Base-by-base conservation (phyloP, 208 protist species). In the Trypanosoma theileri region DNA sequence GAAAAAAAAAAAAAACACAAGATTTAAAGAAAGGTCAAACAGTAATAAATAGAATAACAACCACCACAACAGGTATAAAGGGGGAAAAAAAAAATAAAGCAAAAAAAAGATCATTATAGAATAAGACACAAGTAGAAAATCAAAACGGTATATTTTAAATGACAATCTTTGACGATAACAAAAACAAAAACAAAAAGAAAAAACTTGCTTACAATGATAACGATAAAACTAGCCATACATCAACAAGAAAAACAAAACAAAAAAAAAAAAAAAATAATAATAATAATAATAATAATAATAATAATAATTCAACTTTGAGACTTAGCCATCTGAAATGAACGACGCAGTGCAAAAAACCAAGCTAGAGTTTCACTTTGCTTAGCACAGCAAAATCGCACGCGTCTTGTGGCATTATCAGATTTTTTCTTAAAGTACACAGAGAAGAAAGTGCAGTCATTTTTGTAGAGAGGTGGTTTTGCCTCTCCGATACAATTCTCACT, bases 321-420 rank as follows among this genome's bases (percentile, higher is more conserved):
- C 11, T 28, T 51, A 57, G 24, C 31, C 28, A 26, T n/a, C 21
- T 64, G 44, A 11, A 31, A 41, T 1, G 56, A 56, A 46, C 57
- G 45, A n/a, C 66, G 66, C 4, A 71, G 50, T 8, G 57, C 58
- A 62, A 65, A 71, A 24, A 71, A 41, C 57, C 66, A 71, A 11
- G 44, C 31, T 24, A 71, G 17, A 21, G 57, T 50, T 13, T 71
- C 66, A 16, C 40, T 62, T 24, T 31, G 66, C 16, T 50, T 71
- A 22, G 28, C 22, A 41, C 66, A 59, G 19, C 66, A 59, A 16
- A 60, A 58, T 3, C 66, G 66, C 10, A 70, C 40, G 16, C 54
- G 56, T 19, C 56, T 50, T 3, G n/a, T 19, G 14, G 40, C 13
- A 16, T 1, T 11, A 16, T 64, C 31, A 22, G 12, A 40, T 0